Evolutionary conservation across 495 filamentous ascomycete genomes (phyloP), one percentile per base, ranked within the genome.

Genomic region (Penicillium manginii): DNA sequence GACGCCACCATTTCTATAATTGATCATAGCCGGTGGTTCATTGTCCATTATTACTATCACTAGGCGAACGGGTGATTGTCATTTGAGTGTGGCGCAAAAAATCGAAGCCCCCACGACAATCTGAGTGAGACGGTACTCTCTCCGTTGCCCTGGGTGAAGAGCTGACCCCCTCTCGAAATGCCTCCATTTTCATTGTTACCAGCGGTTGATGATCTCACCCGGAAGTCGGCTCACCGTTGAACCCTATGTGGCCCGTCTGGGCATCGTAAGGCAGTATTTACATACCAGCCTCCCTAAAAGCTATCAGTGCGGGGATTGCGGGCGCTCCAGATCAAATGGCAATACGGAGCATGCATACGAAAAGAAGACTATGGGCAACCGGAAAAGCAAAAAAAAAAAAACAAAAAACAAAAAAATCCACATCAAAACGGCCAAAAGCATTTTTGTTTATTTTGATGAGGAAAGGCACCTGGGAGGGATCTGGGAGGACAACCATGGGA

Each of bases 401-500:
- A 5, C 12, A 40, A 8, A 12, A 40, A 12, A 3, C 3, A 12
- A 3, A 40, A 15, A 40, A 40, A n/a, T 12, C 7, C 7, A 17
- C 17, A 9, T 9, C 15, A 4, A n/a, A 43, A n/a, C 0, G 19
- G 17, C 26, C 9, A 29, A n/a, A 43, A 47, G 45, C 21, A 23
- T 23, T 26, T 26, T 47, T 26, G 19, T 23, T 26, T 47, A 47
- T 47, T 47, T 6, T 12, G 10, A 26, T 50, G 7, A 47, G 52
- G 50, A 15, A 29, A 29, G 57, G 48, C 32, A 59, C 53, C 12
- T 42, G 54, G 45, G 57, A 54, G 35, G 57, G 52, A 19, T 23
- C 45, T 47, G 45, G n/a, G 21, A 22, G 43, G 18, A 11, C 21
- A 47, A 47, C 45, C 45, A 47, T 47, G 45, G 45, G 22, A 23